Percentiles rank a stretch among this genome's conserved stretches.
Conservation (phyloP, 768 basidiomycete species). For the Cystofilobasidium bisporidii region DNA sequence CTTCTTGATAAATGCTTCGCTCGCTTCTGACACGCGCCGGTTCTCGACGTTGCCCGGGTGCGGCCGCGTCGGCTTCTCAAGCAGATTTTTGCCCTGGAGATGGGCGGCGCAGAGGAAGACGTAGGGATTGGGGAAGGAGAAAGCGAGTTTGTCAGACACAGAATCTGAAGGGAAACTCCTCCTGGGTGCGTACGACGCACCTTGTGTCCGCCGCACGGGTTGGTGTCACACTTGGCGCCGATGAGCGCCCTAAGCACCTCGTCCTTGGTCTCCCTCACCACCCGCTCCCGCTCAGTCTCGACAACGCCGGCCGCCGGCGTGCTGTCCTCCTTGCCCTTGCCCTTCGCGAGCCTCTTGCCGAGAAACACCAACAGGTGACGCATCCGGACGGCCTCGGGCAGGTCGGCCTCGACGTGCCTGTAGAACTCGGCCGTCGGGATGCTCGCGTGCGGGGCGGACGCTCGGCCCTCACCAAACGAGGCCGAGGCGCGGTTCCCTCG, state of each 20-base stretch:
- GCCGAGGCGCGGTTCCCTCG: slow-evolving; percentile 21
- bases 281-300: slow-evolving; percentile 6
- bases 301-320: too few relatives aligned
- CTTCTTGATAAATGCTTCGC: slow-evolving; percentile 19
- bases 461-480: slow-evolving; percentile 23
- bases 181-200: too few relatives aligned
- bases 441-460: not conserved
- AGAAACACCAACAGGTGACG: slow-evolving; percentile 28
- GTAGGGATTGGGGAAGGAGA: too few relatives aligned
- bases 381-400: slow-evolving; percentile 28
- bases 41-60: slow-evolving; percentile 26
- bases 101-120: not conserved
- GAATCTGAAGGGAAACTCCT: too few relatives aligned
- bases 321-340: slow-evolving; percentile 23
- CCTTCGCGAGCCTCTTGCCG: slow-evolving; percentile 20
- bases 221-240: slow-evolving; percentile 25
- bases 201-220: slow-evolving; percentile 12
- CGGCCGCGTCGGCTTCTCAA: slow-evolving; percentile 19
- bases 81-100: not conserved
- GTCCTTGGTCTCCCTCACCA: slow-evolving; percentile 19
- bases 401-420: slow-evolving; percentile 24
- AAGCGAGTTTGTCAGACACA: too few relatives aligned
- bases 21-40: not conserved
- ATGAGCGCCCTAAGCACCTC: slow-evolving; percentile 19
- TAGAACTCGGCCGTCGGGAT: slow-evolving; percentile 4